phyloP scores from a whole-genome alignment of 2,329 filamentous ascomycete species.

The Aureobasidium sp. region DNA sequence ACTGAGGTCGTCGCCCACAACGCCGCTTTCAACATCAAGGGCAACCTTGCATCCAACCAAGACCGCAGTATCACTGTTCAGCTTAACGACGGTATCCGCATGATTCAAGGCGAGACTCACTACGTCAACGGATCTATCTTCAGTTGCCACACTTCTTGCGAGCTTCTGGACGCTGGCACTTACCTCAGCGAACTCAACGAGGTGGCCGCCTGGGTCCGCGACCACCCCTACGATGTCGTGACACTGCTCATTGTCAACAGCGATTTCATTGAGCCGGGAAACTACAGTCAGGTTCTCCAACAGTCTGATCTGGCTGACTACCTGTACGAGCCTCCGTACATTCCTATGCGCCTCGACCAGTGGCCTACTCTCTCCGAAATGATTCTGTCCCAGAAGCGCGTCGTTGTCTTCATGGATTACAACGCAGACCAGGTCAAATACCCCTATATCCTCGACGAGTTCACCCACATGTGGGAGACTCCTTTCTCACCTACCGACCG shows the following conservation, averaged over 20 bases:
- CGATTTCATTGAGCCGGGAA: conserved; percentile 57
- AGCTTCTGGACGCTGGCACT: conserved; percentile 71
- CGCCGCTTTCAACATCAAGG: conserved; percentile 63
- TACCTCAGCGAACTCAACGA: conserved; percentile 63
- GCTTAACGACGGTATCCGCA: conserved; percentile 66
- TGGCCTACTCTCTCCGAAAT: conserved; percentile 79
- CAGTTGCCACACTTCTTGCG: conserved; percentile 80
- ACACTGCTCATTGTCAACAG: conserved; percentile 80
- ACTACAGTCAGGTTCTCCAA: conserved; percentile 62
- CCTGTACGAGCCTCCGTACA: conserved; percentile 62
- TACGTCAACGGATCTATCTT: conserved; percentile 51
- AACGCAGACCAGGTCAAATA: conserved; percentile 67
- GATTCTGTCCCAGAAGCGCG: conserved; percentile 58
- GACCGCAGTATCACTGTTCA: conserved; percentile 58
- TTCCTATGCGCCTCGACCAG: conserved; percentile 62
- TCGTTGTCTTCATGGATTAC: conserved; percentile 80
- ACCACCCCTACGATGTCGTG: conserved; percentile 78
- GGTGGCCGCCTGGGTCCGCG: conserved; percentile 63
- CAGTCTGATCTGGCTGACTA: conserved; percentile 63
- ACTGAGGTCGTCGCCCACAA: conserved; percentile 74
- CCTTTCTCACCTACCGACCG: conserved; percentile 67
- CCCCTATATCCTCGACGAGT: conserved; percentile 82
- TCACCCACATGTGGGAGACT: conserved; percentile 84
- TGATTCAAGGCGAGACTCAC: conserved; percentile 55
- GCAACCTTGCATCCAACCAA: conserved; percentile 72